Conservation (phyloP, 2,329 filamentous ascomycete species). For the Immersiporthe knoxdaviesiana region DNA sequence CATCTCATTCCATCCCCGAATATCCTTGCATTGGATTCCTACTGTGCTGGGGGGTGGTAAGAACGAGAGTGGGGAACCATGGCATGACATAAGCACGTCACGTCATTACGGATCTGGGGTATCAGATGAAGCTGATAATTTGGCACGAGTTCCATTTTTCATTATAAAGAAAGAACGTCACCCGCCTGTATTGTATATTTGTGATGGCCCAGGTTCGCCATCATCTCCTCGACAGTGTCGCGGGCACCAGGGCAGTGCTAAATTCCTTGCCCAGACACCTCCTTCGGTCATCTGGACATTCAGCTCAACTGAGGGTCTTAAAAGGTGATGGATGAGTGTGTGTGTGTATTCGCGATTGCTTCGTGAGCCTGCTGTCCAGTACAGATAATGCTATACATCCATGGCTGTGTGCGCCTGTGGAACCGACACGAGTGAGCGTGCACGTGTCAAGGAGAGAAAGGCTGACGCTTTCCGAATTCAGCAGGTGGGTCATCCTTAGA, state of each 20-base stretch:
- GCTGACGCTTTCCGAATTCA: slow-evolving; percentile 15
- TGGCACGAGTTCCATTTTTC: no score
- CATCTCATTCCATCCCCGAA: background rate
- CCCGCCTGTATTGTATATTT: background rate
- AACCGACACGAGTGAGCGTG: background rate
- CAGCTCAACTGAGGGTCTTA: background rate
- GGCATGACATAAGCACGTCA: background rate
- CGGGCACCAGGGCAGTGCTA: background rate
- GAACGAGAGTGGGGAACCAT: background rate
- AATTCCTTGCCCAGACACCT: background rate
- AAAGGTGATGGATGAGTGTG: no score
- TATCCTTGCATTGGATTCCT: background rate
- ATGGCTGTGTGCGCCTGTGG: background rate
- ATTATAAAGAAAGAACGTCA: background rate
- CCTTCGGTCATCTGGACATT: background rate
- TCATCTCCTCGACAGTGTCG: background rate
- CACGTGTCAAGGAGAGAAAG: background rate
- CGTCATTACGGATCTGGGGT: background rate
- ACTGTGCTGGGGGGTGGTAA: background rate
- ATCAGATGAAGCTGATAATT: background rate
- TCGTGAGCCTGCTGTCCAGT: background rate
- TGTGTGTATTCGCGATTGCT: background rate
- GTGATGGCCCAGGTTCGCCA: background rate
- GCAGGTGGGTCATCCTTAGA: slow-evolving; percentile 5
- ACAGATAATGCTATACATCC: background rate